Base-by-base conservation (phyloP, 1,139 yeast species). In the Lodderomyces pseudojiufengensis region DNA sequence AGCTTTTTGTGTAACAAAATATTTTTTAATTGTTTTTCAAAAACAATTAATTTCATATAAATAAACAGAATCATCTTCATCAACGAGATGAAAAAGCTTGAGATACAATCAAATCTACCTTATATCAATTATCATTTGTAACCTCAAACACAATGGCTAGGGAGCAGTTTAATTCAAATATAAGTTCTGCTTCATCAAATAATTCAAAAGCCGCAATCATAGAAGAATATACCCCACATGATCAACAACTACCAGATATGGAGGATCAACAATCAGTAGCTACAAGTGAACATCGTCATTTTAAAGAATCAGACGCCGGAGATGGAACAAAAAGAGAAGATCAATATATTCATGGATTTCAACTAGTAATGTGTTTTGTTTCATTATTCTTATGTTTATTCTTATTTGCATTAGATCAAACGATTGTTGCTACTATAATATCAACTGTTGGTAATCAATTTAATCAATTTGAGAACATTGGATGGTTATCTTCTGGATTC, bases 401-500 rank as follows among this genome's bases (percentile, higher is more conserved):
- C 43, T 42, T 66, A 16, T 58, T 60, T 24, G 69, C 71, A 3
- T 55, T 66, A 39, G 73, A 66, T 45, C 70, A 65, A 46, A 66
- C 71, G 10, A 66, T 66, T 33, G 63, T 66, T 29, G 55, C 59
- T 10, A 63, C 70, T 1, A 49, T 66, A 16, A 52, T 65, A 36
- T 55, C 65, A 10, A 57, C 52, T 0, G 70, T 66, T 18, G 70
- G 71, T 9, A 59, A 61, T 43, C 51, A 64, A 33, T 66, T 66
- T 43, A 38, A 65, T 35, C 68, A 68, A 7, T 78, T 77, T 46
- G 67, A 70, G 11, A 67, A 76, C 46, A 62, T 78, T 24, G 78
- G 78, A 9, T 80, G 87, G 86, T 51, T 80, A 31, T 57, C 78
- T 3, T 61, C 82, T 2, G 87, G 81, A 3, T 82, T 73, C 51